Conservation (phyloP, 352 stramenopile genomes). For the Globisporangium viniferum region DNA sequence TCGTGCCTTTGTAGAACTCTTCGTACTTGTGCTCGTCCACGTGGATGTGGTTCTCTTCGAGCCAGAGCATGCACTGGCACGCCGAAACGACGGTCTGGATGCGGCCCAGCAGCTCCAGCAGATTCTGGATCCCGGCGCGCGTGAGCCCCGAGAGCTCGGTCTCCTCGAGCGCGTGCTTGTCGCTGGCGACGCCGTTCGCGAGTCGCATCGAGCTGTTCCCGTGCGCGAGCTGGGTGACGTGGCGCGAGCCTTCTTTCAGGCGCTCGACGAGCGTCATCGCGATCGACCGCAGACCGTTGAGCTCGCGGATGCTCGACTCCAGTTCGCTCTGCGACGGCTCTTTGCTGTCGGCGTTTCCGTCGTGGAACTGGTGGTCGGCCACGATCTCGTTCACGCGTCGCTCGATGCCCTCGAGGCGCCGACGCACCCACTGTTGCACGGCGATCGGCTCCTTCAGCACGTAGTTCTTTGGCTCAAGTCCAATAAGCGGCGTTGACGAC, state of each 20-base stretch:
- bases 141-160: constrained; percentile 71
- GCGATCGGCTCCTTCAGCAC: constrained; percentile 79
- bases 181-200: constrained; percentile 24
- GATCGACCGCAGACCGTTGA: constrained; percentile 67
- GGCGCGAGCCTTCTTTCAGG: constrained; percentile 56
- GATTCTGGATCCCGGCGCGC: constrained; percentile 54
- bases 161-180: constrained; percentile 36
- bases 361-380: constrained; percentile 43
- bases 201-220: constrained; percentile 17
- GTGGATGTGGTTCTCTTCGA: constrained; percentile 50
- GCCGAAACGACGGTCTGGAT: constrained; percentile 51
- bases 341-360: constrained; percentile 22
- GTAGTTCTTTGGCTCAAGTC: constrained; percentile 40
- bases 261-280: constrained; percentile 66
- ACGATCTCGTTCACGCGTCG: constrained; percentile 50
- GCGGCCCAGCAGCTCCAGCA: constrained; percentile 66
- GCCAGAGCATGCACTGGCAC: constrained; percentile 67
- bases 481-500: neutral
- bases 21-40: constrained; percentile 49
- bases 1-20: constrained; percentile 67
- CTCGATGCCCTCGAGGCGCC: constrained; percentile 52
- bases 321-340: constrained; percentile 35
- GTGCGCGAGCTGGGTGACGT: constrained; percentile 34
- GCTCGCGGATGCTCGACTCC: constrained; percentile 44
- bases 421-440: constrained; percentile 73